Percentiles rank a stretch among this genome's conserved stretches.
Evolutionary conservation across 2,329 filamentous ascomycete genomes (phyloP).

Genomic region (Trichoderma gracile): DNA sequence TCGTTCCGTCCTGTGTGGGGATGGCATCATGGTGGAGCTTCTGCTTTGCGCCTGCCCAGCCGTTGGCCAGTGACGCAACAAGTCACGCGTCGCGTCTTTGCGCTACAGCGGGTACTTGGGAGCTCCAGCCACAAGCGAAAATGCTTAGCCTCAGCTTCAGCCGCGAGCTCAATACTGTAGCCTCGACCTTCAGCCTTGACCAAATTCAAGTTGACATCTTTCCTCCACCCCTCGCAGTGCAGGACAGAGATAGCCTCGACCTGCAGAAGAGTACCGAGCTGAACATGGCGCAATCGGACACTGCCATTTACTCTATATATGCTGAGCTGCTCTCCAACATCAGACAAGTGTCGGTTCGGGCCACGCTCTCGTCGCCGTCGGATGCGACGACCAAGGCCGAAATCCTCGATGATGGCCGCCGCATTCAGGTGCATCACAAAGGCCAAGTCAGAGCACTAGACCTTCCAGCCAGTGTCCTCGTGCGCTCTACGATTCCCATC

Average conservation of each 20-base stretch:
- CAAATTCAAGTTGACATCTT: not conserved
- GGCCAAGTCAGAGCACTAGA: conserved; percentile 38
- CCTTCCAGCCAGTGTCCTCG: conserved; percentile 48
- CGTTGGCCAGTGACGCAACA: conserved; percentile 14
- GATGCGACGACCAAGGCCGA: conserved; percentile 46
- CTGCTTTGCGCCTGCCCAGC: conserved; percentile 3
- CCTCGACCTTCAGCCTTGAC: not conserved
- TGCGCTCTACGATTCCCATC: conserved; percentile 42
- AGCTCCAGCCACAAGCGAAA: conserved; percentile 13
- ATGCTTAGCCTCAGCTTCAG: not conserved
- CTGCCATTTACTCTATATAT: conserved; percentile 49
- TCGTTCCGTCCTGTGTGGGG: conserved; percentile 16
- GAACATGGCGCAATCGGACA: conserved; percentile 28
- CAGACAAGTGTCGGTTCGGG: conserved; percentile 61
- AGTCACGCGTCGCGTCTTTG: conserved; percentile 20
- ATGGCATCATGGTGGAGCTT: conserved; percentile 17
- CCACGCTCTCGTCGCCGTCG: conserved; percentile 48
- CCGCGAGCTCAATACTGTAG: not conserved
- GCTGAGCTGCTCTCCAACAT: conserved; percentile 67
- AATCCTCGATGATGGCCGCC: conserved; percentile 48
- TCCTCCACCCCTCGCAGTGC: not conserved
- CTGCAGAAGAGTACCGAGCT: not conserved
- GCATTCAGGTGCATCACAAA: conserved; percentile 52
- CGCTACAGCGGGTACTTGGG: too few species aligned
- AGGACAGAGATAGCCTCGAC: not conserved